Conservation (phyloP, 2,329 filamentous ascomycete species). For the Knoxdaviesia proteae region DNA sequence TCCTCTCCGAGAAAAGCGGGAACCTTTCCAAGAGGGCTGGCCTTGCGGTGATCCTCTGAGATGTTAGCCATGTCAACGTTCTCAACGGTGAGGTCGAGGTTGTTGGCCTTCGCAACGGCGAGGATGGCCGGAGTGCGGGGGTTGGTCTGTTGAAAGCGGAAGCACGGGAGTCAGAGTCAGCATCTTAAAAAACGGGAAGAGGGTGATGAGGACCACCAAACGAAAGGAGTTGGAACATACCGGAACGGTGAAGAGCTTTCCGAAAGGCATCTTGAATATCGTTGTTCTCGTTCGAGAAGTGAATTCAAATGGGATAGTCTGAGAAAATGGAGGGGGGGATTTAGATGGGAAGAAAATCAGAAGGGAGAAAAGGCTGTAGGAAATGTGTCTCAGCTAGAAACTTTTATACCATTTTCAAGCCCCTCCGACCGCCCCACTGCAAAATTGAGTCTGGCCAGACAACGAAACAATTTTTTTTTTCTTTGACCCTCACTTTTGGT, state of each 20-base stretch:
- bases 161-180: conserved; percentile 11
- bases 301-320: conserved; percentile 6
- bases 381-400: not conserved
- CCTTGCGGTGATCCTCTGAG: conserved; percentile 58
- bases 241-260: conserved; percentile 81
- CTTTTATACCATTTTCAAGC: not conserved
- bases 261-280: conserved; percentile 66
- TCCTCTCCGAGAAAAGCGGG: conserved; percentile 85
- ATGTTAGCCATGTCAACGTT: conserved; percentile 45
- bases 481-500: too few relatives aligned
- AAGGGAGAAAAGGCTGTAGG: conserved; percentile 1
- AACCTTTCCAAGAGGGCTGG: conserved; percentile 77
- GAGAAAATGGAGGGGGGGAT: conserved; percentile 9
- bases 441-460: too few relatives aligned
- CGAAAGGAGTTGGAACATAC: conserved; percentile 26
- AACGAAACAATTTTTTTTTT: too few relatives aligned
- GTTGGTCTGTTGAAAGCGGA: conserved; percentile 44
- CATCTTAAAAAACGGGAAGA: not conserved
- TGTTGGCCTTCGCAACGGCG: conserved; percentile 94
- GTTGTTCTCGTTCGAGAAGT: conserved; percentile 1
- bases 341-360: conserved; percentile 9
- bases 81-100: conserved; percentile 75
- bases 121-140: conserved; percentile 72
- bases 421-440: too few relatives aligned
- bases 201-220: conserved; percentile 5